These are phyloP conservation scores for Malassezia cuniculi DNA, from an alignment of 1,284 basidiomycete genomes.

Conservation along the genomic window DNA sequence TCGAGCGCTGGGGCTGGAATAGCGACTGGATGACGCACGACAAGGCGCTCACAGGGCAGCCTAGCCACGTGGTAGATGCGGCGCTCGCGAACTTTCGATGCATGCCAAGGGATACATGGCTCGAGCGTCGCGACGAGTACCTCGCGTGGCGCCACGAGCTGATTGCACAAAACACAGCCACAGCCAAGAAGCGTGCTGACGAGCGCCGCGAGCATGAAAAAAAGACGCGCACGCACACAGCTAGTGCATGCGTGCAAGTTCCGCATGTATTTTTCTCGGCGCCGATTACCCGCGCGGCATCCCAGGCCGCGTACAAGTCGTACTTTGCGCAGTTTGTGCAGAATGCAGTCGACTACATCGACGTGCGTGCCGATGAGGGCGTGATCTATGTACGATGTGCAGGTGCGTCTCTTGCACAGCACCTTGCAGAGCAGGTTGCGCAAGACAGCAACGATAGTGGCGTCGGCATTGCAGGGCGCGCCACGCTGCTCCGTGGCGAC, in stretches of 20 bases:
- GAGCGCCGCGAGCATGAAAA: no score
- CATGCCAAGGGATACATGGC: background rate
- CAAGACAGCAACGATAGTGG: no score
- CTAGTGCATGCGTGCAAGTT: no score
- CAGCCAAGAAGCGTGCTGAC: background rate
- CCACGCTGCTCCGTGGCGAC: background rate
- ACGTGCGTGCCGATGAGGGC: background rate
- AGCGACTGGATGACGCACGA: no score
- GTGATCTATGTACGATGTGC: slow-evolving; percentile 7
- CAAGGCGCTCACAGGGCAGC: no score
- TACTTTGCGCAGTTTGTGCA: background rate
- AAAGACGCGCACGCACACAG: no score
- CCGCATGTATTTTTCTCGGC: slow-evolving; percentile 3
- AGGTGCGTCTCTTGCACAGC: background rate
- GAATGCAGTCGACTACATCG: slow-evolving; percentile 9
- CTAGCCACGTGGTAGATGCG: background rate
- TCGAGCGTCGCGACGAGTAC: slow-evolving; percentile 2
- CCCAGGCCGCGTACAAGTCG: slow-evolving; percentile 2
- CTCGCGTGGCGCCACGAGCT: slow-evolving; percentile 5
- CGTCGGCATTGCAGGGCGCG: background rate
- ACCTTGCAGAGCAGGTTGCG: no score
- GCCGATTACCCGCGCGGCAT: background rate
- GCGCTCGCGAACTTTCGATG: background rate
- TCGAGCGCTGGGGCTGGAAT: background rate
- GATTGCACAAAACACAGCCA: slow-evolving; percentile 1